Conservation (phyloP, 331 rosid species). For the Quercus phellos region DNA sequence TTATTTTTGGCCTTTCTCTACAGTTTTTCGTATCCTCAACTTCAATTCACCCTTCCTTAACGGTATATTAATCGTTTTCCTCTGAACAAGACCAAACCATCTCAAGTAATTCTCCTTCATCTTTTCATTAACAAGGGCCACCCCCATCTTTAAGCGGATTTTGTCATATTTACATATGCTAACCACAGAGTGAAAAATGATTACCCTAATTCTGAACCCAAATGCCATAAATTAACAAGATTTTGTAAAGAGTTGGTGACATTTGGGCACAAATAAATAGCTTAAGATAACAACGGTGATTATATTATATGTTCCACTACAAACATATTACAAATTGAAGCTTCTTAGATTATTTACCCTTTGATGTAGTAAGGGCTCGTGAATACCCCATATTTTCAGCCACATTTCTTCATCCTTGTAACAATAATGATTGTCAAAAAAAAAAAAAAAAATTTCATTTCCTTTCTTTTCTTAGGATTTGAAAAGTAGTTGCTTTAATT, state of each 20-base stretch:
- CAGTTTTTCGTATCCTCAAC: no score
- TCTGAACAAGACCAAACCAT: no score
- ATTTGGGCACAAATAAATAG: background rate
- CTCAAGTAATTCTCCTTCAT: no score
- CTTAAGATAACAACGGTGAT: no score
- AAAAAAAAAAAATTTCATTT: background rate
- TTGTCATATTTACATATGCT: background rate
- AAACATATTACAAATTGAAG: background rate
- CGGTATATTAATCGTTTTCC: no score
- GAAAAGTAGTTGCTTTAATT: background rate
- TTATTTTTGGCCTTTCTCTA: no score
- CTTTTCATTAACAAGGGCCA: no score
- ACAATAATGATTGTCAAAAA: background rate
- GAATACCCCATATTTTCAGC: conserved; percentile 10
- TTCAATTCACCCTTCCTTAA: no score
- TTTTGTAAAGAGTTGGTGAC: background rate
- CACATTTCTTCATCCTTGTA: conserved; percentile 25
- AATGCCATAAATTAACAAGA: background rate
- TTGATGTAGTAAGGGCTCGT: conserved; percentile 22
- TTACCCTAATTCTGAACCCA: background rate
- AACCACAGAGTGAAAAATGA: background rate
- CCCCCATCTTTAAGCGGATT: no score
- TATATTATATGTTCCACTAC: background rate
- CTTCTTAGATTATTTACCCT: conserved; percentile 23
- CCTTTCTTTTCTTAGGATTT: background rate